Evolutionary conservation across 176 grass and related monocot species (phyloP), one percentile per base, ranked within the genome.

Genomic region (Cocos nucifera): DNA sequence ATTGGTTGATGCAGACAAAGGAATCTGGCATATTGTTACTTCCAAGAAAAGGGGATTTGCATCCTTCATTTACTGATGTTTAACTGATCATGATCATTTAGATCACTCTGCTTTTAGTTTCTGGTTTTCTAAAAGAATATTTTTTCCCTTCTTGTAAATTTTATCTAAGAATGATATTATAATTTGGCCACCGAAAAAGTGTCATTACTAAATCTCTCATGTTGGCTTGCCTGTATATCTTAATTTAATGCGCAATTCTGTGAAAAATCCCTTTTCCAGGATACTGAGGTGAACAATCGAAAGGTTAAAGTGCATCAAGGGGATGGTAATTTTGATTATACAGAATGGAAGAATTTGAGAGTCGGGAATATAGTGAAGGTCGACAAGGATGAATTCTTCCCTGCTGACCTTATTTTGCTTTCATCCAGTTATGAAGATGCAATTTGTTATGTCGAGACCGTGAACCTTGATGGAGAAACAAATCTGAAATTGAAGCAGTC

Each of bases 371-470:
- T 99, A 75, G 83, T 99, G 52, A 99, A 93, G 79, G 84, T 99
- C 82, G 84, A 86, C 78, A 93, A 93, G 67, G 94, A 99, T 73
- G 74, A 75, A 60, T 99, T 93, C 68, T 99, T 99, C 69, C 94
- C 94, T 5, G 85, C 94, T 61, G 94, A 99, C 54, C 84, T 99
- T 71, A 73, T 93, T 79, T 84, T 99, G 49, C 88, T 99, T 78
- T 99, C 88, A 61, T 99, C 94, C 57, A 89, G 84, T 67, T 93
- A 93, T 81, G 76, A 84, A 1, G 88, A 99, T 67, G 94, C 83
- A 66, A 86, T 93, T 50, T 99, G 94, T 67, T 99, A 99, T 74
- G 94, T 99, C 58, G 94, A 99, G 82, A 99, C 94, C 7, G 89
- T 86, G 79, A 99, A 99, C 61, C 85, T 99, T 28, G 94, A 99